A percentile compares a stretch with the other conserved stretches of the same genome.
These are phyloP conservation scores for Cardiospermum halicacabum DNA, from an alignment of 345 rosid species.

Conservation along the genomic window DNA sequence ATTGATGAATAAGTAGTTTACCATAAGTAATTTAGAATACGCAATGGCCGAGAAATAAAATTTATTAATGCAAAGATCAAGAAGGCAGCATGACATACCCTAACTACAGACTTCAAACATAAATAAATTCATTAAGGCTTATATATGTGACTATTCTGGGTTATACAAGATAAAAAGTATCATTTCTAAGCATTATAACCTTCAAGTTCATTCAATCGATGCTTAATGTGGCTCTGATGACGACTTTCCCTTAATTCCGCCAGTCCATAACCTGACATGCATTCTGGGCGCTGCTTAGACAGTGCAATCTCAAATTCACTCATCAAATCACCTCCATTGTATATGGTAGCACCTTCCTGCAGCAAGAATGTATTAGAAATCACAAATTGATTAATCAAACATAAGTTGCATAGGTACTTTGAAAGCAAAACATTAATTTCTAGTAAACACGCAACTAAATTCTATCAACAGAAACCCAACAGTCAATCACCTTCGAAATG, in stretches of 20 bases:
- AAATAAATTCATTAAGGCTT: neutral
- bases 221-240: constrained; percentile 50
- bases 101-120: neutral
- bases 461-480: neutral
- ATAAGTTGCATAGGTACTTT: neutral
- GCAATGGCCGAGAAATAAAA: neutral
- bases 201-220: constrained; percentile 81
- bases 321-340: constrained; percentile 58
- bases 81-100: neutral
- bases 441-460: neutral
- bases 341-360: constrained; percentile 38
- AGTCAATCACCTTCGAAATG: neutral
- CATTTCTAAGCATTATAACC: constrained; percentile 38
- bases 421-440: neutral
- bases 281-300: constrained; percentile 49
- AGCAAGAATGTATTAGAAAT: constrained; percentile 9
- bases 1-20: neutral
- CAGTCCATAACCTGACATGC: constrained; percentile 54
- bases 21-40: neutral
- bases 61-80: neutral
- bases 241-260: constrained; percentile 46
- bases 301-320: constrained; percentile 80
- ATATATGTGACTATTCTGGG: constrained; percentile 1
- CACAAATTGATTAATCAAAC: neutral
- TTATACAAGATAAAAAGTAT: constrained; percentile 4